These are phyloP conservation scores for Picea glauca DNA, from an alignment of 75 land plant species.

Conservation along the genomic window DNA sequence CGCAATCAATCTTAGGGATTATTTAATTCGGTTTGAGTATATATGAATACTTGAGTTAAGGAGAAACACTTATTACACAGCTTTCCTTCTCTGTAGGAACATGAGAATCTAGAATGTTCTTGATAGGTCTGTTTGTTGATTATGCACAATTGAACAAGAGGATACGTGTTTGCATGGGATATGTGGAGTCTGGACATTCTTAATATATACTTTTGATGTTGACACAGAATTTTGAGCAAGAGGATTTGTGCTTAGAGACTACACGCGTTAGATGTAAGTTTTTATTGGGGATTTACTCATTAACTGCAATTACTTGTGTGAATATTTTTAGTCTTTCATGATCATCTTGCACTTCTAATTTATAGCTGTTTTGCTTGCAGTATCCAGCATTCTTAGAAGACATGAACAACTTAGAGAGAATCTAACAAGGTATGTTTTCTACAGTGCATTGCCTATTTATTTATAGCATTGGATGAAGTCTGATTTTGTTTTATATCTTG, in stretches of 20 bases:
- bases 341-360: neutral
- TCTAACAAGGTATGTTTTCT: constrained; percentile 5
- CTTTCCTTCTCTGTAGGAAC: neutral
- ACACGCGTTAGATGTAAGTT: constrained; percentile 11
- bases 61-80: neutral
- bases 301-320: too few relatives aligned
- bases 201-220: neutral
- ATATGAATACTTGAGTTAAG: neutral
- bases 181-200: neutral
- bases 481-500: neutral
- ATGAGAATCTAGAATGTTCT: neutral
- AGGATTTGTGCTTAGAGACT: constrained; percentile 6
- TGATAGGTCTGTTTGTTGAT: neutral
- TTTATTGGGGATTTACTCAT: neutral
- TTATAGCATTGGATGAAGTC: neutral
- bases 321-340: neutral
- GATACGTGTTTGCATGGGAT: neutral
- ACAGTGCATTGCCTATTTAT: neutral
- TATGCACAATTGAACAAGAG: neutral
- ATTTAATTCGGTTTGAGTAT: neutral
- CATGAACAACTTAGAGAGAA: constrained; percentile 4
- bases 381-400: constrained; percentile 1
- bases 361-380: neutral
- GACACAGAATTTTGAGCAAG: constrained; percentile 14
- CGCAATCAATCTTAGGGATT: neutral